Evolutionary conservation across 192 early-diverging fungal species (phyloP), one percentile per base, ranked within the genome.

Genomic region (Coemansia sp.): DNA sequence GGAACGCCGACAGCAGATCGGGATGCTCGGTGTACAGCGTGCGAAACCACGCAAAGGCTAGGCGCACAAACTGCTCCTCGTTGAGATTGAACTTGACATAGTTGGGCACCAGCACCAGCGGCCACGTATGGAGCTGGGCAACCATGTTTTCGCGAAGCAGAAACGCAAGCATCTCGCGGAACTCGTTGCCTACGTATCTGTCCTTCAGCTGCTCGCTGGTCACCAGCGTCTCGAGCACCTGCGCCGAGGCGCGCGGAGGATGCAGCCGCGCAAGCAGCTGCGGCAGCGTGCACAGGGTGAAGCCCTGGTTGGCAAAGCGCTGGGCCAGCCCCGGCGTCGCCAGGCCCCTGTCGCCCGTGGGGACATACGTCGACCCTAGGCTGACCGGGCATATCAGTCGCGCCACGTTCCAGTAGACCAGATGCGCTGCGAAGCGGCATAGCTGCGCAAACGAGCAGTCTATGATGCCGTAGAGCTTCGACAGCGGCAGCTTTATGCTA

Each of bases 381-480:
- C 81, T 83, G 46, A 97, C 88, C 7, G 88, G 86, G 74, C 95
- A 85, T 47, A 98, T 91, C 29, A 98, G 80, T 67, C 91, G 92
- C 11, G 94, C 95, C 61, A 93, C 91, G 57, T 84, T 75, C 96
- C 96, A 98, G 69, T 91, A 95, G 27, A 95, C 90, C 29, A 98
- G 74, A 72, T 98, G 96, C 0, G 94, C 89, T 6, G 89, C 94
- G 22, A 95, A 63, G 16, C 91, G 83, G 69, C 92, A 97, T 2
- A 98, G 85, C 64, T 96, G 96, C 0, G 94, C 89, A 51, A 94
- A 82, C n/a, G 96, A 95, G 72, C 95, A 97, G 72, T 93, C 93
- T 23, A 97, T 65, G 28, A 87, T 75, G 16, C 88, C 72, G 70
- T 93, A 89, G 23, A 98, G 81, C 62, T 92, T 85, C 25, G 91